A percentile compares a stretch with the other conserved stretches of the same genome.
Conservation (phyloP, 2,329 filamentous ascomycete genomes). For the Fusarium burgessii region DNA sequence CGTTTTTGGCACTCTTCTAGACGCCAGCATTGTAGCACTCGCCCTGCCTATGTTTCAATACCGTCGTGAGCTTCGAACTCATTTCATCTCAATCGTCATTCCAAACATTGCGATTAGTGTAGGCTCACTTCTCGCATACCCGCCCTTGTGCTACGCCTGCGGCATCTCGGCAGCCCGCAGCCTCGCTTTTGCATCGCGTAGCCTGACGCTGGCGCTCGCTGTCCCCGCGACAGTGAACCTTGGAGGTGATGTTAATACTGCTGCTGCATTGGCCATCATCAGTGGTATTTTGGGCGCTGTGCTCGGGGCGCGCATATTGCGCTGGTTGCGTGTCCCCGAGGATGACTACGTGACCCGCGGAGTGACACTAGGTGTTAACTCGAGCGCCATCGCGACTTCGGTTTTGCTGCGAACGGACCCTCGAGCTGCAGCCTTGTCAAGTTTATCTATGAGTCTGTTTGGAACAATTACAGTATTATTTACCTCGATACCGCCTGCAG, state of each 20-base stretch:
- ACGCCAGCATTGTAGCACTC: constrained; percentile 69
- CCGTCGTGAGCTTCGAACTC: constrained; percentile 64
- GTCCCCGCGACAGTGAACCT: constrained; percentile 67
- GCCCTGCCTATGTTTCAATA: constrained; percentile 72
- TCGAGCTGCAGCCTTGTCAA: constrained; percentile 69
- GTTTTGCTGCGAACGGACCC: constrained; percentile 67
- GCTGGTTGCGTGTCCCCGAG: constrained; percentile 64
- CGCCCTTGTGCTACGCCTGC: constrained; percentile 63
- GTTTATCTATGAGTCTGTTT: constrained; percentile 71
- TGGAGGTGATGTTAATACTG: constrained; percentile 66
- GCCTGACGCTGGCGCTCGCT: constrained; percentile 70
- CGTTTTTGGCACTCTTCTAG: constrained; percentile 65
- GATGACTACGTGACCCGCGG: constrained; percentile 74
- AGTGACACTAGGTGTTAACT: constrained; percentile 71
- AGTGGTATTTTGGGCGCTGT: constrained; percentile 70
- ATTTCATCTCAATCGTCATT: constrained; percentile 66
- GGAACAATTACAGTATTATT: constrained; percentile 69
- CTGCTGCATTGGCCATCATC: constrained; percentile 68
- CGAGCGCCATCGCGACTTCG: constrained; percentile 69
- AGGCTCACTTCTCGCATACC: constrained; percentile 68
- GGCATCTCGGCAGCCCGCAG: constrained; percentile 65
- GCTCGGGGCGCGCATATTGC: constrained; percentile 63
- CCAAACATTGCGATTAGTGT: constrained; percentile 65
- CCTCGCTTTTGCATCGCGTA: constrained; percentile 67
- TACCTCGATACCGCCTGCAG: constrained; percentile 67